Conservation (phyloP, 2,329 filamentous ascomycete genomes). For the Sclerotinia glacialis region DNA sequence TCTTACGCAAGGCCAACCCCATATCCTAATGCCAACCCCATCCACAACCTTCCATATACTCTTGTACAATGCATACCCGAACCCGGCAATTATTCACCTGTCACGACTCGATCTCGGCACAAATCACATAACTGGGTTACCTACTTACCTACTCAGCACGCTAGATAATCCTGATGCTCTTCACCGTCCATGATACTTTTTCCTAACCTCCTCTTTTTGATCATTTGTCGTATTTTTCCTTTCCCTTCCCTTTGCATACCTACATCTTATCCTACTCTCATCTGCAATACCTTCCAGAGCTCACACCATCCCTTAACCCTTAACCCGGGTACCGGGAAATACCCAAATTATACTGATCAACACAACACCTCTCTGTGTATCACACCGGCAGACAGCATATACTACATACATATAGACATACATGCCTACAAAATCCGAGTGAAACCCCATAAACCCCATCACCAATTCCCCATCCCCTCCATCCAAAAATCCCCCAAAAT, state of each 20-base stretch:
- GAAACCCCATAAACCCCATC: neutral
- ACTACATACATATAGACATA: conserved; percentile 5
- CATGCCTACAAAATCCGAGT: neutral
- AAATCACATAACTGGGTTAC: neutral
- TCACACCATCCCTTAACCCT: conserved; percentile 1
- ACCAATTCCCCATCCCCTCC: neutral
- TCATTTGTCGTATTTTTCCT: conserved; percentile 7
- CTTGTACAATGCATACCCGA: neutral
- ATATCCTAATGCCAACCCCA: neutral
- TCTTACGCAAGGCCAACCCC: neutral
- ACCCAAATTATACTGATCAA: neutral
- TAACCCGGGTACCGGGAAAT: neutral
- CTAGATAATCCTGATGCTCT: neutral
- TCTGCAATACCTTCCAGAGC: neutral
- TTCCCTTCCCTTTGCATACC: neutral
- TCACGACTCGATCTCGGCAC: neutral
- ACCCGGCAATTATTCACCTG: neutral
- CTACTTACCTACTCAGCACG: neutral
- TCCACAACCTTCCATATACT: neutral
- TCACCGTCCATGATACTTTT: neutral
- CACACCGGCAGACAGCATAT: conserved; percentile 11
- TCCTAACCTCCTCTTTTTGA: neutral
- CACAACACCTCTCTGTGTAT: conserved; percentile 3
- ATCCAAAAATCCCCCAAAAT: neutral
- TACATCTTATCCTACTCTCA: too few species aligned